phyloP scores from a whole-genome alignment of 805 yeast species.

The Cyberlindnera veronae region DNA sequence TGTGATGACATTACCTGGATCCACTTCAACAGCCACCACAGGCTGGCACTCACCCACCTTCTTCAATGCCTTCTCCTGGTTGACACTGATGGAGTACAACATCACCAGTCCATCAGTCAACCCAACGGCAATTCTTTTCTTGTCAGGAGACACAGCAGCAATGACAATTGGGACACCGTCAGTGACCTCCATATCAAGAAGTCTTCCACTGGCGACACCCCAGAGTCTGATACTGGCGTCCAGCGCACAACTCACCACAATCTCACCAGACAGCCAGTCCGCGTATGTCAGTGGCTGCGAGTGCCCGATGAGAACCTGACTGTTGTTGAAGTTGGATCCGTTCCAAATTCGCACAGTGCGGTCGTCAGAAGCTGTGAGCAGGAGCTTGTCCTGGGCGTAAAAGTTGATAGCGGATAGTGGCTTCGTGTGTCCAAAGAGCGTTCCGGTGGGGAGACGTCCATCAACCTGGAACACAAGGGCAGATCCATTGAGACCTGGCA shows the following conservation, averaged over 20 bases:
- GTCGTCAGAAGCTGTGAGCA: slow-evolving; percentile 81
- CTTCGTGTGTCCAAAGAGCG: slow-evolving; percentile 61
- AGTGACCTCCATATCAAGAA: slow-evolving; percentile 33
- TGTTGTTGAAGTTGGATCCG: slow-evolving; percentile 53
- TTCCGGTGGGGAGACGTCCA: slow-evolving; percentile 45
- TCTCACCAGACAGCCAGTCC: slow-evolving; percentile 48
- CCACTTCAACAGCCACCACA: slow-evolving; percentile 11
- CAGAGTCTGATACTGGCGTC: slow-evolving; percentile 72
- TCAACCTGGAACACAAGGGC: slow-evolving; percentile 54
- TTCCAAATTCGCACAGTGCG: slow-evolving; percentile 71
- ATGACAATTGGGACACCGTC: slow-evolving; percentile 55
- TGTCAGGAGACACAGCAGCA: slow-evolving; percentile 50
- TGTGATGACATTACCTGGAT: slow-evolving; percentile 27
- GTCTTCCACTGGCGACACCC: slow-evolving; percentile 48
- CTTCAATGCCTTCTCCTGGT: slow-evolving; percentile 14
- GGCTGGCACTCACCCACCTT: slow-evolving; percentile 27
- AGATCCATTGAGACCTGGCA: slow-evolving; percentile 57
- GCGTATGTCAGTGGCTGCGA: slow-evolving; percentile 53
- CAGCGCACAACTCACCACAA: slow-evolving; percentile 54
- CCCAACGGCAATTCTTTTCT: slow-evolving; percentile 53
- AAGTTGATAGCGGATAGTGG: slow-evolving; percentile 53
- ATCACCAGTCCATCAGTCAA: slow-evolving; percentile 59
- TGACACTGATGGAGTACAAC: slow-evolving; percentile 43
- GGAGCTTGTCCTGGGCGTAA: slow-evolving; percentile 45
- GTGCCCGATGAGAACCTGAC: slow-evolving; percentile 49